phyloP scores from a whole-genome alignment of 257 asterid species.

The Eucommia ulmoides region DNA sequence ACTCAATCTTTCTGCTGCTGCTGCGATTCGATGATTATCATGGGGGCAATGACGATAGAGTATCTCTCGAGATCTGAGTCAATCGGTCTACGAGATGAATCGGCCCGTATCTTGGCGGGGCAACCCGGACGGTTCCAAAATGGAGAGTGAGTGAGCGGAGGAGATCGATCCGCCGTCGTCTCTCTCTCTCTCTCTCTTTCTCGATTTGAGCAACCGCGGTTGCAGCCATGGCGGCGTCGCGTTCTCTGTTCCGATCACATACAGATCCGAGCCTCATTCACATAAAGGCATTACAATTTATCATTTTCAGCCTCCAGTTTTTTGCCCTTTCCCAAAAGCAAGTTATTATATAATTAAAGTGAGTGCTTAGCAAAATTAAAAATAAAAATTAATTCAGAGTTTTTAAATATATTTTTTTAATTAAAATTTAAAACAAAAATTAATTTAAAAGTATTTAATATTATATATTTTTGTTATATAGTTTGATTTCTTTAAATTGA shows the following conservation, averaged over 20 bases:
- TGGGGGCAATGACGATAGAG: conserved; percentile 5
- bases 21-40: conserved; percentile 5
- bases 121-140: conserved; percentile 18
- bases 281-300: too few species aligned
- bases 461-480: too few species aligned
- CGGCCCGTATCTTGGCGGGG: conserved; percentile 34
- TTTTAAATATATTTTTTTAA: too few species aligned
- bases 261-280: conserved; percentile 38
- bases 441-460: too few species aligned
- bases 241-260: conserved; percentile 6
- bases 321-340: too few species aligned
- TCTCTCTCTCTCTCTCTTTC: conserved; percentile 4
- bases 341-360: too few species aligned
- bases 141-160: conserved; percentile 10
- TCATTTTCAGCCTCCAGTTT: too few species aligned
- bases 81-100: conserved; percentile 10
- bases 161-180: neutral
- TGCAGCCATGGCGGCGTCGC: conserved; percentile 11
- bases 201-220: conserved; percentile 6
- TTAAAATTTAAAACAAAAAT: too few species aligned
- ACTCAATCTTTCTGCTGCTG: neutral
- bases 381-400: too few species aligned
- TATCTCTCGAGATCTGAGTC: neutral
- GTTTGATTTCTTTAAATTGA: too few species aligned
- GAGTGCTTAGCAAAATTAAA: too few species aligned